These are phyloP conservation scores for Thoreauomyces humboldtii DNA, from an alignment of 192 early-diverging fungal genomes.

Conservation along the genomic window DNA sequence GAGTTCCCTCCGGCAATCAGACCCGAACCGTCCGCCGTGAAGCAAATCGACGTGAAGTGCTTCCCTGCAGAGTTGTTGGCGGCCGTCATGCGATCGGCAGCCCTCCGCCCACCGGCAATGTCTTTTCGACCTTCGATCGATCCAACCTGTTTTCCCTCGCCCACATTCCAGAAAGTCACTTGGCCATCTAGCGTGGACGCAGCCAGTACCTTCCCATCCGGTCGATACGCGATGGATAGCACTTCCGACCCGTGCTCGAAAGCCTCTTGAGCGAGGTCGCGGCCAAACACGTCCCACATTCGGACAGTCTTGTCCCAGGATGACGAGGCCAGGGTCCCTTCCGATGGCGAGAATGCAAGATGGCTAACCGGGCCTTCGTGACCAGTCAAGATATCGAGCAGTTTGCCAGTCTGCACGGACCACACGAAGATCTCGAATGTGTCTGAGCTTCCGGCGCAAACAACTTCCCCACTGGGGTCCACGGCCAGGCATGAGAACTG, in stretches of 20 bases:
- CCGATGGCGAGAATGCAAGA: constrained; percentile 82
- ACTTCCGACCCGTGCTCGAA: constrained; percentile 82
- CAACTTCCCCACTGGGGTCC: constrained; percentile 94
- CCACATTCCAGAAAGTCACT: constrained; percentile 90
- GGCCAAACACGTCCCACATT: constrained; percentile 92
- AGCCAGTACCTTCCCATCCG: constrained; percentile 87
- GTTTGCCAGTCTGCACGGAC: constrained; percentile 98
- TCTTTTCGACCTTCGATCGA: constrained; percentile 92
- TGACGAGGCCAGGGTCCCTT: constrained; percentile 74
- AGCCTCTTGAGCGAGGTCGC: constrained; percentile 72
- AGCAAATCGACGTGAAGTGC: constrained; percentile 89
- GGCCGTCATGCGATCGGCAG: constrained; percentile 73
- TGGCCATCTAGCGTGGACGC: constrained; percentile 88
- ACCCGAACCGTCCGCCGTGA: constrained; percentile 90
- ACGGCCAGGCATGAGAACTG: constrained; percentile 94
- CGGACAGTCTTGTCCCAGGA: constrained; percentile 93
- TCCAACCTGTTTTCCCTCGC: constrained; percentile 64
- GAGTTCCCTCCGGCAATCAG: constrained; percentile 92
- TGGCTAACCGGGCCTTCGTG: constrained; percentile 89
- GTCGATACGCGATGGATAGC: constrained; percentile 80
- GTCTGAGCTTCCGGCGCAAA: constrained; percentile 91
- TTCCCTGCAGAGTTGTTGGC: constrained; percentile 82
- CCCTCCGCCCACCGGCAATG: constrained; percentile 83
- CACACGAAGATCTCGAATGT: constrained; percentile 97
- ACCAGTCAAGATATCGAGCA: constrained; percentile 89